Base-by-base conservation (phyloP, 179 eudicot species). In the Silene coronaria region DNA sequence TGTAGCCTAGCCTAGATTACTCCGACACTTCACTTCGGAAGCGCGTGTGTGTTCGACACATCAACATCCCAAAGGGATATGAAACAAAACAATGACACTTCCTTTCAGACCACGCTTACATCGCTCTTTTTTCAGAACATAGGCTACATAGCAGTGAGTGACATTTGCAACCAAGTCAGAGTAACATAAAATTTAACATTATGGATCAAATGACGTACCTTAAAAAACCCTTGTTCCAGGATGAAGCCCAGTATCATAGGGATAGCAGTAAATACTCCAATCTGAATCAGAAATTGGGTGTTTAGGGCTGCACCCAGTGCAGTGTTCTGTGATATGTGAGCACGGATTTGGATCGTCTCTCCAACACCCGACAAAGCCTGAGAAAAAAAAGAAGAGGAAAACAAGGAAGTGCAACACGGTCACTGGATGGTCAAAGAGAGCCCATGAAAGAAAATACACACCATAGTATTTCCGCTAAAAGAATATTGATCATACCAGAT, bases 331-430 rank as follows among this genome's bases (percentile, higher is more conserved):
- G 79, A 22, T 65, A 96, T 74, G 4, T 69, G 75, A 42, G 98
- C 98, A 80, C 91, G 85, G 19, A 57, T 72, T 86, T 85, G 86
- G 21, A 96, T 68, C 9, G 77, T 70, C 80, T 88, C 98, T 64
- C 97, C 99, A 83, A 96, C 90, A 74, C 99, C 99, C 67, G 98
- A 93, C 71, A 96, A 82, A 30, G 98, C 99, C 99, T 96, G 84
- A 68, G 84, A 72, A 24, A 82, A 75, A 42, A 71, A 70, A 21
- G 3, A 70, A 21, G 3, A 70, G 62, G 48, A 42, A 42, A 38
- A 42, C 7, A 7, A 42, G 3, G 42, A 72, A 70, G 79, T 57
- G 38, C 45, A 74, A 63, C 12, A 16, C 19, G 48, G 59, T 65
- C 23, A 48, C n/a, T 68, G 24, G 70, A 67, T 46, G 67, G 30